Conservation (phyloP, 495 filamentous ascomycete genomes). For the Eremomyces bilateralis region DNA sequence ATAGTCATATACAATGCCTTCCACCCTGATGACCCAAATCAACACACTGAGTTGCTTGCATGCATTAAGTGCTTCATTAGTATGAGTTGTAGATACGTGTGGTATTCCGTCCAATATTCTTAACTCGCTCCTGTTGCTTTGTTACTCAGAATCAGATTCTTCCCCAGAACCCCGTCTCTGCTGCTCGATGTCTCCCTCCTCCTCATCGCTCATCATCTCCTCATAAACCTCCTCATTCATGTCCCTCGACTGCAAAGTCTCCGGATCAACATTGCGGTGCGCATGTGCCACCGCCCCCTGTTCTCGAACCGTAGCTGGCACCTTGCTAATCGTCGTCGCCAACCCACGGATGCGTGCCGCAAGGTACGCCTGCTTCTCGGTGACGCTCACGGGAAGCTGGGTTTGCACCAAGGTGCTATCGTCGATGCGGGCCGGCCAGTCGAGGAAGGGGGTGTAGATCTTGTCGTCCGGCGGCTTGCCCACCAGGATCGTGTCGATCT, state of each 20-base stretch:
- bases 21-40: too few species aligned
- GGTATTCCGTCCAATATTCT: too few species aligned
- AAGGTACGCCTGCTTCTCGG: neutral
- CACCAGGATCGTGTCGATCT: constrained; percentile 32
- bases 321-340: neutral
- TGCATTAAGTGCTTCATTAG: too few species aligned
- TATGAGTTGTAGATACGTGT: too few species aligned
- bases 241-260: neutral
- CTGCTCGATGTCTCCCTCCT: constrained; percentile 5
- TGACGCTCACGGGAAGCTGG: neutral
- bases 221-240: neutral
- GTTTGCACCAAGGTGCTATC: neutral
- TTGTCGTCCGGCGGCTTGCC: constrained; percentile 24
- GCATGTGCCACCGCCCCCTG: neutral
- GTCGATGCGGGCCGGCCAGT: constrained; percentile 17
- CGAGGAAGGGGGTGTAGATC: constrained; percentile 25
- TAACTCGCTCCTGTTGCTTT: too few species aligned
- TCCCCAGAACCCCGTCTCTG: too few species aligned
- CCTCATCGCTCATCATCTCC: constrained; percentile 2
- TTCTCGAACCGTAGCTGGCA: neutral
- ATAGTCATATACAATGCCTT: too few species aligned
- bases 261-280: neutral
- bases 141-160: too few species aligned
- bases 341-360: neutral
- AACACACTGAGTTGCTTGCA: too few species aligned